Conservation (phyloP, 352 stramenopile species). For the Pythium insidiosum region DNA sequence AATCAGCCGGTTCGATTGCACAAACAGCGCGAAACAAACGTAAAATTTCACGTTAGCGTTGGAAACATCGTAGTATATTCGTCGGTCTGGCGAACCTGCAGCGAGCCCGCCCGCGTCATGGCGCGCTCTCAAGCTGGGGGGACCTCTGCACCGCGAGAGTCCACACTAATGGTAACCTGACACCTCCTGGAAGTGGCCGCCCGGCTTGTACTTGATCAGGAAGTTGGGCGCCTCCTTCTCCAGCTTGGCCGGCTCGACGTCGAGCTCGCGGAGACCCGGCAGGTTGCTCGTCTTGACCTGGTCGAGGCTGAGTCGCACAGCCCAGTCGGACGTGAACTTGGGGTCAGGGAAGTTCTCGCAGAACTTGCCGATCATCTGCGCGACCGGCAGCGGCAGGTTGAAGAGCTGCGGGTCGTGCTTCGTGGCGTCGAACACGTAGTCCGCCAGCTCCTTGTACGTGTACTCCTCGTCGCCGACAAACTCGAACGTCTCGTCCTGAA, state of each 20-base stretch:
- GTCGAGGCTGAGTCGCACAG: conserved; percentile 65
- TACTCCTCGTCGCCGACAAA: conserved; percentile 96
- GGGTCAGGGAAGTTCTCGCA: conserved; percentile 80
- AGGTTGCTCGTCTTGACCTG: conserved; percentile 79
- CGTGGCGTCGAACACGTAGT: conserved; percentile 93
- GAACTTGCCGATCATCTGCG: conserved; percentile 71
- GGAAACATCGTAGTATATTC: too few species aligned
- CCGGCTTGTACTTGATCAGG: conserved; percentile 91
- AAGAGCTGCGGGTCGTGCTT: conserved; percentile 67
- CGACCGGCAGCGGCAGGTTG: conserved; percentile 74
- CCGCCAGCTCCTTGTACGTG: conserved; percentile 93
- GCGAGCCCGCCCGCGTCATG: too few species aligned
- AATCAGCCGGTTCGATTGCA: too few species aligned
- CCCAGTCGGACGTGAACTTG: conserved; percentile 76
- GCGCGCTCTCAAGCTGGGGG: too few species aligned
- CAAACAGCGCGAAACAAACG: not conserved
- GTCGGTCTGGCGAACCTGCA: too few species aligned
- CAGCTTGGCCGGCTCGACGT: conserved; percentile 87
- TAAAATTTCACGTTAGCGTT: too few species aligned
- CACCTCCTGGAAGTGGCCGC: conserved; percentile 92
- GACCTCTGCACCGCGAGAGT: too few species aligned
- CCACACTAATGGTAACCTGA: conserved; percentile 87
- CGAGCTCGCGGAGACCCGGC: conserved; percentile 69
- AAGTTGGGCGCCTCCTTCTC: conserved; percentile 95
- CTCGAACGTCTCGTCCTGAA: conserved; percentile 93